These are phyloP conservation scores for Penicillium sclerotigenum DNA, from an alignment of 2,329 filamentous ascomycete species.

Conservation along the genomic window DNA sequence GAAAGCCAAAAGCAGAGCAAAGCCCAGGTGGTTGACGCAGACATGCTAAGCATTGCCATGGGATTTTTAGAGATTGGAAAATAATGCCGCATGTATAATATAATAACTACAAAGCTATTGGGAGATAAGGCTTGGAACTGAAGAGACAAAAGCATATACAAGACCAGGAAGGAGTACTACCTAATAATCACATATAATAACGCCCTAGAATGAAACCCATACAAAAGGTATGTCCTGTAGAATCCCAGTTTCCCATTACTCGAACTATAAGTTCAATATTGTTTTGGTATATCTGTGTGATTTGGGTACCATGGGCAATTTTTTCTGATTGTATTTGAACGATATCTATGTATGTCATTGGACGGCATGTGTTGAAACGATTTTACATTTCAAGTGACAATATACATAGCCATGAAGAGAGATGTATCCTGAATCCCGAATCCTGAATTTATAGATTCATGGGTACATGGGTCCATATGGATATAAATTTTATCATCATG, in stretches of 20 bases:
- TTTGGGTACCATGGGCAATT: background rate
- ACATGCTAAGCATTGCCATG: constrained; percentile 35
- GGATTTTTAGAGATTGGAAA: constrained; percentile 32
- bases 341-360: background rate
- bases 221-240: no score
- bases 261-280: no score
- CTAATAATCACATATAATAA: no score
- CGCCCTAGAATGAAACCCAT: no score
- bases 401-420: background rate
- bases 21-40: constrained; percentile 25
- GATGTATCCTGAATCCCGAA: background rate
- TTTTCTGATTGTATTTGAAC: background rate
- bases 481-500: background rate
- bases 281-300: background rate
- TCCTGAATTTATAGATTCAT: background rate
- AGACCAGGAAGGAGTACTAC: no score
- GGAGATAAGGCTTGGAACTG: no score
- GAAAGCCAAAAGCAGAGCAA: constrained; percentile 2
- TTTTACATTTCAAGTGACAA: background rate
- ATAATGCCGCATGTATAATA: constrained; percentile 2
- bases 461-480: background rate
- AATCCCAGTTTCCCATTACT: no score
- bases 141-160: no score
- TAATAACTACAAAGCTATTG: background rate
- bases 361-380: background rate